Evolutionary conservation across 371 early-diverging fungal genomes (phyloP), one percentile per base, ranked within the genome.

Genomic region (Mortierella sp.): DNA sequence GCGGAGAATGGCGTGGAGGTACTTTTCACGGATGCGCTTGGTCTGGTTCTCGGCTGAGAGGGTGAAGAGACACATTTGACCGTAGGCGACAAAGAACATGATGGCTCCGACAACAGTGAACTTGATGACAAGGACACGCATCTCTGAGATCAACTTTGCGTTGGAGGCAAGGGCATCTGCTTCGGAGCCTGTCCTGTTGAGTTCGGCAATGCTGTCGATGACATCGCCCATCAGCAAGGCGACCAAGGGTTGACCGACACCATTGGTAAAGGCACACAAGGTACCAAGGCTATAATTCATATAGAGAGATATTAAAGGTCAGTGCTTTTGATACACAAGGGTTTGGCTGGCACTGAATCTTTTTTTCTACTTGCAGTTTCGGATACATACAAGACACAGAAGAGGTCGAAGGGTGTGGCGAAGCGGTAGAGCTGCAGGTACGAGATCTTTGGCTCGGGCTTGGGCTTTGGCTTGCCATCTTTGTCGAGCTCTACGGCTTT

Each of bases 1-100:
- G 41, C 95, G 92, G 47, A 99, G 87, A 50, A 97, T 90, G 1
- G 97, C 88, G 55, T 88, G 90, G 29, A 97, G 92, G 66, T 94
- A 96, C 16, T 65, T 68, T 72, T 90, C 88, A 19, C 95, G 91
- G 71, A 95, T 89, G 31, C 92, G 75, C 87, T 88, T 87, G 52
- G 89, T 66, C 68, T 87, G 89, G 47, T 79, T 82, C 70, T 90
- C 90, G 37, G 87, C 90, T 0, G 88, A 76, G 26, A 85, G 73
- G 29, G 88, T 87, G 85, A 85, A 91, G 55, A 85, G 70, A n/a
- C 86, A 82, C 87, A 85, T 86, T 55, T 86, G 88, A 22, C 74
- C 70, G 71, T 91, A 90, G 40, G 89, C 85, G 16, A 79, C 68
- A 26, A 89, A 66, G 69, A 89, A 86, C 74, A 88, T 86, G 74